These are phyloP conservation scores for Trichoderma simmonsii DNA, from an alignment of 2,329 filamentous ascomycete genomes.

Conservation along the genomic window DNA sequence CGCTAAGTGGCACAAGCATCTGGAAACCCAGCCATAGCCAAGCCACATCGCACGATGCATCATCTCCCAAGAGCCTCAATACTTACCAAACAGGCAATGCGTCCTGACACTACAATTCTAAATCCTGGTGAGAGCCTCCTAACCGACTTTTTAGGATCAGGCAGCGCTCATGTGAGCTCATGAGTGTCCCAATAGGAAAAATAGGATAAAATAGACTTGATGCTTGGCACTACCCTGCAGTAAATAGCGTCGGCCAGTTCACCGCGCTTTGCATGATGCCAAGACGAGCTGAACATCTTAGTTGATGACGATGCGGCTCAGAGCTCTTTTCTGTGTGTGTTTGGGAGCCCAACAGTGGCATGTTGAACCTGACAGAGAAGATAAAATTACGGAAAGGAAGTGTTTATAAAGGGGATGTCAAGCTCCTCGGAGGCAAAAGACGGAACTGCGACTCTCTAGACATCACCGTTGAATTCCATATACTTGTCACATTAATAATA, in stretches of 20 bases:
- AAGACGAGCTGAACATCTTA: constrained; percentile 3
- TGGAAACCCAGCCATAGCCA: neutral
- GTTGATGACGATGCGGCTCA: neutral
- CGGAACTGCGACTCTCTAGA: neutral
- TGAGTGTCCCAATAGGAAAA: constrained; percentile 1
- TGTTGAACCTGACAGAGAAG: neutral
- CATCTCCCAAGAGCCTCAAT: neutral
- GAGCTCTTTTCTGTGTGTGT: neutral
- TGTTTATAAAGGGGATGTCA: neutral
- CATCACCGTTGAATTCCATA: neutral
- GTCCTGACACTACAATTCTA: fast-evolving
- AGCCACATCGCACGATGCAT: neutral
- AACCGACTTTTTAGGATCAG: neutral
- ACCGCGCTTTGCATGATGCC: neutral
- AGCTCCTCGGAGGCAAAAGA: neutral
- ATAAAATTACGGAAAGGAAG: neutral
- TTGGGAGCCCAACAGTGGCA: neutral
- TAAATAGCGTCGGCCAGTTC: neutral
- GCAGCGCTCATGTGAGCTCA: neutral
- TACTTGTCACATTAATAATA: neutral
- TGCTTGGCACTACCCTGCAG: neutral
- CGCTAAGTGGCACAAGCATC: neutral
- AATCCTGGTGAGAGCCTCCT: neutral
- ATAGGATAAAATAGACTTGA: neutral
- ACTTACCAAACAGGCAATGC: neutral